These are phyloP conservation scores for Mycena vitilis DNA, from an alignment of 768 basidiomycete genomes.

Conservation along the genomic window DNA sequence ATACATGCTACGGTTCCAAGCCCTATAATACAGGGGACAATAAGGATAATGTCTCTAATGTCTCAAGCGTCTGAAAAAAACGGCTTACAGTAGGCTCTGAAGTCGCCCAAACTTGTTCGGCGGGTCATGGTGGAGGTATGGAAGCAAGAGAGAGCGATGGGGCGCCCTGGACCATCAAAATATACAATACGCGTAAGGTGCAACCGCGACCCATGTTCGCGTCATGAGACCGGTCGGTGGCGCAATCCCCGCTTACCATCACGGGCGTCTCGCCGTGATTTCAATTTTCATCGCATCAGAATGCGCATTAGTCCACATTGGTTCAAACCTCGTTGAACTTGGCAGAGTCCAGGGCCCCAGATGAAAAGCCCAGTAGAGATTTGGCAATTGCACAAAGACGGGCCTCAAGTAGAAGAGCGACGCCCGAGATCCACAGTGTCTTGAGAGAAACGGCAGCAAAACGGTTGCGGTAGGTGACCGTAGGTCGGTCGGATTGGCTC, in stretches of 20 bases:
- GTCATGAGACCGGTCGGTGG: slow-evolving; percentile 11
- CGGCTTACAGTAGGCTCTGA: slow-evolving; percentile 19
- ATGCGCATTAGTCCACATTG: too few relatives aligned
- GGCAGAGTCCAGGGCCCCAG: too few relatives aligned
- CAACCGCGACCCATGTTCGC: slow-evolving; percentile 1
- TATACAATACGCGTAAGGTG: not conserved
- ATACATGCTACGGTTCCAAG: slow-evolving; percentile 21
- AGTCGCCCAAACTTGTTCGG: slow-evolving; percentile 16
- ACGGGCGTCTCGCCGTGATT: not conserved
- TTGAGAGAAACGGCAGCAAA: too few relatives aligned
- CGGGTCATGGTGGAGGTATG: slow-evolving; percentile 15
- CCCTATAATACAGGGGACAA: not conserved
- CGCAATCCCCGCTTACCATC: slow-evolving; percentile 8
- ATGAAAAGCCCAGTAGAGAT: too few relatives aligned
- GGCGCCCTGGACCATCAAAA: not conserved
- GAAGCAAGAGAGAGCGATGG: not conserved
- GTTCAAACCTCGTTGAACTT: too few relatives aligned
- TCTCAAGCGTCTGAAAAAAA: too few relatives aligned
- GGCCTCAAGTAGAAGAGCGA: too few relatives aligned
- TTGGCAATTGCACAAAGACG: too few relatives aligned
- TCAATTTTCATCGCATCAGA: not conserved
- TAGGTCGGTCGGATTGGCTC: too few relatives aligned
- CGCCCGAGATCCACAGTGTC: too few relatives aligned
- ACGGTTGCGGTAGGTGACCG: too few relatives aligned
- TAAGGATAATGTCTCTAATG: not conserved